Evolutionary conservation across 2,329 filamentous ascomycete genomes (phyloP), one percentile per base, ranked within the genome.

Genomic region (Harringtonia lauricola): DNA sequence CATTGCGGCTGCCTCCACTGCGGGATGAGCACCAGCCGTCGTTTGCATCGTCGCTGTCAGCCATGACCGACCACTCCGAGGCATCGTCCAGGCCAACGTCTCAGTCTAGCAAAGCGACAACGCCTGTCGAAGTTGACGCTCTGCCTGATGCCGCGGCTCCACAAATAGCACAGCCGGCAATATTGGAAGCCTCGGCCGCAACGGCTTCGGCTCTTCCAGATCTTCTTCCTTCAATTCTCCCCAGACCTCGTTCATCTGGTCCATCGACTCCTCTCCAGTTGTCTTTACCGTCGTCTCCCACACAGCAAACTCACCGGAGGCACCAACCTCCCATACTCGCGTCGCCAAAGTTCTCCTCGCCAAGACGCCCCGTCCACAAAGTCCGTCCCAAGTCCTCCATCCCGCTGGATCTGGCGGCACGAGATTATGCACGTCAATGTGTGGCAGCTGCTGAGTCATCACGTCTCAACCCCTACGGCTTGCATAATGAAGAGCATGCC

Each of bases 401-500:
- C 55, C 89, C 90, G 15, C 67, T 76, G 44, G 75, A 83, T 49
- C 62, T 96, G 37, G 70, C 83, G 15, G 72, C 79, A 24, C 71
- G 77, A 41, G 80, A 90, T 47, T 95, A 95, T 64, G 90, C 87
- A n/a, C 77, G 81, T 51, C 88, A 98, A 64, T 95, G 88, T 58
- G 83, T 95, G 46, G 74, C 82, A 42, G 90, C 90, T 13, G 92
- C 90, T 43, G 86, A 95, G 61, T 83, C 86, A 9, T 95, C 87
- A 34, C 75, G 92, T 45, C 70, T 98, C 2, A 90, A 90, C 51
- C 90, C 92, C 1, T 96, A 92, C 61, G 81, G 84, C 12, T 66
- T 98, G 33, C 88, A 96, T 61, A 73, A 76, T 22, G 81, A 86
- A 49, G 92, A 98, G 61, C 89, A 95, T 58, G 68, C 74, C 47